phyloP scores from a whole-genome alignment of 345 rosid species.

The Hypericum perforatum region DNA sequence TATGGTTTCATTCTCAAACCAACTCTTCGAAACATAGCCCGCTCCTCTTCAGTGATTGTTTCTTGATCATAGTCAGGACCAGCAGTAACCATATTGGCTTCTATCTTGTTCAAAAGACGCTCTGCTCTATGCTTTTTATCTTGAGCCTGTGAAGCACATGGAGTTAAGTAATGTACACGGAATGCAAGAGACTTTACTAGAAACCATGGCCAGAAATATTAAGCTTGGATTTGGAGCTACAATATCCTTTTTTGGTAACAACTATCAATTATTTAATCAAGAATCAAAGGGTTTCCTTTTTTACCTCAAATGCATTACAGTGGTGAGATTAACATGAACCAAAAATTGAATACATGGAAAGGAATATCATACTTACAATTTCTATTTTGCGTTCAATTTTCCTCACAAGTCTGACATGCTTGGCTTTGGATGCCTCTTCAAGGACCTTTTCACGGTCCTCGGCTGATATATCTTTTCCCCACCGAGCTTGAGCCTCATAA shows the following conservation, averaged over 20 bases:
- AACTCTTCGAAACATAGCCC: conserved; percentile 79
- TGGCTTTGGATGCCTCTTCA: conserved; percentile 71
- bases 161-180: conserved; percentile 7
- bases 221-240: too few relatives aligned
- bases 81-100: conserved; percentile 84
- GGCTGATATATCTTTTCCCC: conserved; percentile 73
- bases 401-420: conserved; percentile 54
- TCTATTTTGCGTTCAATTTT: conserved; percentile 69
- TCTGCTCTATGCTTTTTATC: conserved; percentile 86
- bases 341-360: neutral
- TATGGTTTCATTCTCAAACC: conserved; percentile 93
- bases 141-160: conserved; percentile 50
- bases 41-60: conserved; percentile 88
- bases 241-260: conserved; percentile 1
- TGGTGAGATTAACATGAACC: too few relatives aligned
- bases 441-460: conserved; percentile 84
- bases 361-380: conserved; percentile 44
- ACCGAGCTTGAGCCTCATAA: conserved; percentile 90
- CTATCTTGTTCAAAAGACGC: conserved; percentile 71
- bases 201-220: too few relatives aligned
- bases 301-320: too few relatives aligned
- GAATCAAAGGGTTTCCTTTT: neutral
- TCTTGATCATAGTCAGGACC: conserved; percentile 99
- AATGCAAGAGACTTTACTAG: too few relatives aligned
- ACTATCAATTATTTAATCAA: conserved; percentile 7